Evolutionary conservation across 2,329 filamentous ascomycete species (phyloP), one percentile per base, ranked within the genome.

Genomic region (Colletotrichum somersetense): DNA sequence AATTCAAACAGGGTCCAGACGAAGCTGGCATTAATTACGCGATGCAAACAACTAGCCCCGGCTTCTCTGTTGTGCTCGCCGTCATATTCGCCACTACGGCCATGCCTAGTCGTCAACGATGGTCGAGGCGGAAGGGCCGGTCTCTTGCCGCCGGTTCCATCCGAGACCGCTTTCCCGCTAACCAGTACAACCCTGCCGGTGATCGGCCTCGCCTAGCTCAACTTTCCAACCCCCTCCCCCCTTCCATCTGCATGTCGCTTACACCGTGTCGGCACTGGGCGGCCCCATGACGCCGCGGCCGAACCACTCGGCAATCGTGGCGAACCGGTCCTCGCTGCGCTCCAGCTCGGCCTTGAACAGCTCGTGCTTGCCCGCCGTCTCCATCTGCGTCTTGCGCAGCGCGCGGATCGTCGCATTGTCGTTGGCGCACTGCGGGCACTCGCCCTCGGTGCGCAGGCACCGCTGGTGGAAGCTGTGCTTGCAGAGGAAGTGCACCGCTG

Each of bases 391-490:
- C 77, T 91, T 89, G 73, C 94, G 89, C 80, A 98, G 96, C 67
- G 96, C 94, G 73, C 93, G 90, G 70, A 98, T 95, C 1, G 95
- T 96, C 30, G 94, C 91, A 78, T 98, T 98, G 73, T 93, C 91
- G 26, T 90, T 87, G 35, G 93, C 91, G 78, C 96, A 99, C 44
- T 94, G 88, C 12, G 96, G 95, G 79, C 96, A 99, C 81, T 98
- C 95, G 44, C 80, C 82, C 2, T 83, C 84, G 16, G 80, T 80
- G 63, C 86, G 83, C 78, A 99, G 84, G 81, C 96, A 99, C 57
- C 93, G 88, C 83, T 97, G 94, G 80, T 99, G 96, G 86, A 98
- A 99, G 73, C 92, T 95, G 81, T 99, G 96, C 81, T 97, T 97
- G 85, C 96, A 99, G 74, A 99, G 83, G 80, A 99, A 99, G 80